Evolutionary conservation across 345 rosid genomes (phyloP).

Genomic region (Clarkia xantiana): DNA sequence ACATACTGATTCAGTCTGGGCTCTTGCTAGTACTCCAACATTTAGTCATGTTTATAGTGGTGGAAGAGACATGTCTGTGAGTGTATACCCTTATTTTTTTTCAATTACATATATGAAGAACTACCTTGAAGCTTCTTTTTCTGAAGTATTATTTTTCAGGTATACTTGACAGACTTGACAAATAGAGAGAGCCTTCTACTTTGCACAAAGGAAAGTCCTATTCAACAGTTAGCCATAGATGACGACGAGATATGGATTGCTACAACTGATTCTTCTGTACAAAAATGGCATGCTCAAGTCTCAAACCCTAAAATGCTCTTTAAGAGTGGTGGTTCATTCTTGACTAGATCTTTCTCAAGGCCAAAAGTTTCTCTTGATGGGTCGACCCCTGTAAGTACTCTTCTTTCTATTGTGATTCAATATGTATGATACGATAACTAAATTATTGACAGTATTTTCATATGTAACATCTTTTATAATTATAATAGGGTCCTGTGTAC

Average conservation of each 20-base stretch:
- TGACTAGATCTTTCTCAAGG: slow-evolving; percentile 95
- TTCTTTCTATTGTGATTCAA: neutral
- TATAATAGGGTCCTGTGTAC: slow-evolving; percentile 77
- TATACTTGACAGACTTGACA: slow-evolving; percentile 90
- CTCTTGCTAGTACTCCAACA: slow-evolving; percentile 92
- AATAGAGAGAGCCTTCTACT: slow-evolving; percentile 91
- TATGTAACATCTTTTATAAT: slow-evolving; percentile 8
- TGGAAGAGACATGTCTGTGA: slow-evolving; percentile 95
- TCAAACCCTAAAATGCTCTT: slow-evolving; percentile 71
- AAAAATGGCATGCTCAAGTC: slow-evolving; percentile 90
- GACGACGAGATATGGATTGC: slow-evolving; percentile 89
- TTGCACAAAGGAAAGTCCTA: slow-evolving; percentile 78
- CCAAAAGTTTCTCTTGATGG: slow-evolving; percentile 95
- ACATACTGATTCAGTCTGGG: slow-evolving; percentile 99
- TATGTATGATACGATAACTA: too few relatives aligned
- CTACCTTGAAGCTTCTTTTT: too few relatives aligned
- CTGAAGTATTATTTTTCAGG: slow-evolving; percentile 19
- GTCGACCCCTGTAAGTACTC: slow-evolving; percentile 62
- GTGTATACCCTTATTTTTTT: slow-evolving; percentile 10
- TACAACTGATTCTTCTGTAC: slow-evolving; percentile 79
- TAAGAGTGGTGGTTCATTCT: slow-evolving; percentile 80
- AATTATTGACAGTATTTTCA: too few relatives aligned
- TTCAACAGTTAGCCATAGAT: slow-evolving; percentile 77
- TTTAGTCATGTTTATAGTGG: slow-evolving; percentile 98
- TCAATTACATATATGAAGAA: slow-evolving; percentile 1